Evolutionary conservation across 176 grass and related monocot species (phyloP).

Genomic region (Avena atlantica): DNA sequence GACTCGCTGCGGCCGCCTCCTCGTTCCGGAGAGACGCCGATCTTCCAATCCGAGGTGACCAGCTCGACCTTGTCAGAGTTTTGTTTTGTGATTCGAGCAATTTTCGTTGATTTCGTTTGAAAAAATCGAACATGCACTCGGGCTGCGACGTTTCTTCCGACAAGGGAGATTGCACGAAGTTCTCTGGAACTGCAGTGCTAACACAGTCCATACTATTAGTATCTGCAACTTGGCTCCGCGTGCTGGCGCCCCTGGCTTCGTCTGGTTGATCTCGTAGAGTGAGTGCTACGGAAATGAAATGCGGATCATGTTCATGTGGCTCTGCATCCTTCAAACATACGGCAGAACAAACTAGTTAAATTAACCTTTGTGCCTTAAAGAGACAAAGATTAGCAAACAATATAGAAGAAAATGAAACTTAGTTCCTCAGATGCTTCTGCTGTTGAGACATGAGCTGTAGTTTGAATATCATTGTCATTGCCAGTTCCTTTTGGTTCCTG

Average conservation of each 20-base stretch:
- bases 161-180: background rate
- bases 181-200: slow-evolving; percentile 8
- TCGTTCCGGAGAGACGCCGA: too few species aligned
- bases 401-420: background rate
- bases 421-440: slow-evolving; percentile 44
- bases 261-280: background rate
- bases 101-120: too few species aligned
- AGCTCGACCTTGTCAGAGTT: too few species aligned
- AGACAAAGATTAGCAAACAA: background rate
- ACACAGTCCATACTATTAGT: background rate
- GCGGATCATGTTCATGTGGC: background rate
- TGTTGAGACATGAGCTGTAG: background rate
- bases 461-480: background rate
- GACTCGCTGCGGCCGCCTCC: too few species aligned
- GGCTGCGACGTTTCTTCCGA: background rate
- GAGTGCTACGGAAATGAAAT: background rate
- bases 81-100: background rate
- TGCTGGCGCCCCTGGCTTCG: background rate
- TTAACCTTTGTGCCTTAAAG: background rate
- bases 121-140: background rate
- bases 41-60: too few species aligned
- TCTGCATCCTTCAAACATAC: background rate
- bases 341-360: background rate
- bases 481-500: background rate
- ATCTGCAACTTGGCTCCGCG: background rate